Base-by-base conservation (phyloP, 2,329 filamentous ascomycete species). In the Diplodia scrobiculata region DNA sequence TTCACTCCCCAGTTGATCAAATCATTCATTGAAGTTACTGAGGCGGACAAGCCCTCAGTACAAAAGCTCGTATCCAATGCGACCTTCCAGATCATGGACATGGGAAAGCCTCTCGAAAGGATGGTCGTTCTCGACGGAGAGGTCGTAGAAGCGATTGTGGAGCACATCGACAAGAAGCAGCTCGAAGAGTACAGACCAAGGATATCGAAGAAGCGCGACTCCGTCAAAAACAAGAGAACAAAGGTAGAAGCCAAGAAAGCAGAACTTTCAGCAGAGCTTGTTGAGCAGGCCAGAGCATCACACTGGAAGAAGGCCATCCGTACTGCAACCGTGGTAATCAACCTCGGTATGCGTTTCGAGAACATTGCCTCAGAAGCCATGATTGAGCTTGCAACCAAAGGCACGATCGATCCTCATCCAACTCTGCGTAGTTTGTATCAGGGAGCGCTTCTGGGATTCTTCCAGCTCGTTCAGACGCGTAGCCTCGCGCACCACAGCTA, bases 281-380 rank as follows among this genome's bases (percentile, higher is more conserved):
- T 93, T 3, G 86, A 90, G 67, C 81, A 89, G 67, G 91, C 92
- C 1, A 88, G 87, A 72, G 86, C 86, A 2, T 91, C 92, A 0
- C 96, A 99, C 74, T 99, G 95, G 95, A 98, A 97, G 81, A 93
- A 97, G 71, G 94, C 94, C 5, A 92, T 88, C 60, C 86, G 94
- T 32, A 96, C 93, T 66, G 91, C 91, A 10, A 90, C 96, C 41
- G 95, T 99, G 75, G 91, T 96, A 4, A 87, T 94, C 66, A 96
- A 95, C 68, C 84, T 97, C 68, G 94, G 92, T 66, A 86, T 97
- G 69, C 89, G 95, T n/a, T 97, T 98, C 72, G 90, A 97, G 70
- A 90, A 87, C 19, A 86, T 99, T 68, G 92, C 92, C 5, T 91
- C 91, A 1, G 83, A 89, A 19, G 86, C 89, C 67, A 90, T 98